A percentile compares a stretch with the other conserved stretches of the same genome.
Evolutionary conservation across 1,139 yeast species (phyloP).

Genomic region (Zygosaccharomyces pseudobailii): DNA sequence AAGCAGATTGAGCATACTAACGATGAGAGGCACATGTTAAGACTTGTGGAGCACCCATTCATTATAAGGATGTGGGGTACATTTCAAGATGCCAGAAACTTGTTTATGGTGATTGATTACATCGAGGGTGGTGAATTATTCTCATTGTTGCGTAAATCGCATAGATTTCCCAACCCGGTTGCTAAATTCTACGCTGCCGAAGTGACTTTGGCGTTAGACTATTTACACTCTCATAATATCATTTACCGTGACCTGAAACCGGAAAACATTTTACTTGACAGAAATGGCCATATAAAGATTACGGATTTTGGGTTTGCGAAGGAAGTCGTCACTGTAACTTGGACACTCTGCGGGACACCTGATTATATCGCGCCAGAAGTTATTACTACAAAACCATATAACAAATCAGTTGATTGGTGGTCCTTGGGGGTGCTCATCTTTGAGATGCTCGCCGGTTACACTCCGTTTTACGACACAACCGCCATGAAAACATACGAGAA

Average conservation of each 20-base stretch:
- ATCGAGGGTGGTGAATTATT: conserved; percentile 97
- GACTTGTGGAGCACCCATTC: conserved; percentile 90
- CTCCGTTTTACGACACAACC: conserved; percentile 94
- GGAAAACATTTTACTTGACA: conserved; percentile 85
- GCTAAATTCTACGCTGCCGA: conserved; percentile 98
- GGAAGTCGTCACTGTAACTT: conserved; percentile 89
- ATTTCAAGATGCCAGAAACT: conserved; percentile 81
- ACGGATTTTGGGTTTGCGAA: conserved; percentile 98
- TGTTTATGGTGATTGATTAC: conserved; percentile 97
- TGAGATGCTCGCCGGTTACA: conserved; percentile 97
- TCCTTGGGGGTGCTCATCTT: conserved; percentile 88
- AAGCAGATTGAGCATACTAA: conserved; percentile 97
- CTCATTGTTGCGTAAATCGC: conserved; percentile 81
- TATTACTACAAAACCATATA: conserved; percentile 92
- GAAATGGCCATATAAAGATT: conserved; percentile 90
- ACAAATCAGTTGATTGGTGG: conserved; percentile 99
- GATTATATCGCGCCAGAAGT: conserved; percentile 99
- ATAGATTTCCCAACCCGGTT: conserved; percentile 93
- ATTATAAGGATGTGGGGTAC: conserved; percentile 98
- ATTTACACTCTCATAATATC: conserved; percentile 84
- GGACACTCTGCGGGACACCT: conserved; percentile 97
- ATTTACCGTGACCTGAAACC: conserved; percentile 96
- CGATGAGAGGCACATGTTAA: conserved; percentile 93
- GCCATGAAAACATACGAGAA: conserved; percentile 98
- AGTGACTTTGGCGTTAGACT: conserved; percentile 86